A percentile compares a stretch with the other conserved stretches of the same genome.
These are phyloP conservation scores for Rubia occidens DNA, from an alignment of 305 asterid genomes.

Conservation along the genomic window DNA sequence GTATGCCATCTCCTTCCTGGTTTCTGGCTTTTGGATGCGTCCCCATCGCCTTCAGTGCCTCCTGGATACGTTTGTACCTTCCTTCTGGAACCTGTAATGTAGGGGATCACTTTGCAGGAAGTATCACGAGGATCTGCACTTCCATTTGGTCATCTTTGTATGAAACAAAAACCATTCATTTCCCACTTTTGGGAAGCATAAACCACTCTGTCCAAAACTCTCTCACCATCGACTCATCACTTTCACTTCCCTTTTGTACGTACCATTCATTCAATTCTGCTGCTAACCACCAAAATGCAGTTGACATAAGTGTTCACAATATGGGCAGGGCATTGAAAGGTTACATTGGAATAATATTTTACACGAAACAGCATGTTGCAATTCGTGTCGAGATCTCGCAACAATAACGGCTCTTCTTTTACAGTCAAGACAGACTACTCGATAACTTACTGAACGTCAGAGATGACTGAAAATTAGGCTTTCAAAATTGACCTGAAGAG, in stretches of 20 bases:
- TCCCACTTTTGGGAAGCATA: neutral
- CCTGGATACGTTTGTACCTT: neutral
- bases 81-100: neutral
- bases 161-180: constrained; percentile 1
- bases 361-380: neutral
- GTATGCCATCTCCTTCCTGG: neutral
- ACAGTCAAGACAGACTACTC: neutral
- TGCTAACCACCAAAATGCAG: neutral
- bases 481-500: constrained; percentile 46
- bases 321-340: neutral
- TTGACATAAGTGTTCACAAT: neutral
- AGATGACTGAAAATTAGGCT: neutral
- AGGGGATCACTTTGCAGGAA: constrained; percentile 13
- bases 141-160: neutral
- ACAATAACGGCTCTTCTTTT: neutral
- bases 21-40: constrained; percentile 1
- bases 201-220: neutral
- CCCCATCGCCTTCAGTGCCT: neutral
- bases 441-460: constrained; percentile 1
- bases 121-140: constrained; percentile 13
- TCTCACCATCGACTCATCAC: neutral
- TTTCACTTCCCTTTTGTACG: neutral
- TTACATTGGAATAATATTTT: neutral
- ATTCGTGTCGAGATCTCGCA: neutral
- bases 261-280: constrained; percentile 1